Percentiles rank a stretch among this genome's conserved stretches.
Conservation (phyloP, 176 grass and related monocot genomes). For the Ananas comosus region DNA sequence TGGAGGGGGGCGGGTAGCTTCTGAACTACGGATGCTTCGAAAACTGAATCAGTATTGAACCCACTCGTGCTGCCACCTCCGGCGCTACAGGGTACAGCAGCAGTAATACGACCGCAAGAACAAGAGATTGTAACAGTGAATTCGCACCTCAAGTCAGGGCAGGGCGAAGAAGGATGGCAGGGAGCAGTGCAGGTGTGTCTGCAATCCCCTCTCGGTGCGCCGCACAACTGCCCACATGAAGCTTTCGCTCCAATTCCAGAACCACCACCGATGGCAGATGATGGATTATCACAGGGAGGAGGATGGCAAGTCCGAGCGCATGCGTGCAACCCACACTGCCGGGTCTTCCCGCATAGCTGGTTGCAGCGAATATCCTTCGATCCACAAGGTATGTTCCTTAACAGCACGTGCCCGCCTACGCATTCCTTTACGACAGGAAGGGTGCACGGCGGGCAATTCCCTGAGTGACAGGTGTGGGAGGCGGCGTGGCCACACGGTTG, state of each 20-base stretch:
- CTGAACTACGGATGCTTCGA: conserved; percentile 69
- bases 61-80: conserved; percentile 29
- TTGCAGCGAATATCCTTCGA: conserved; percentile 94
- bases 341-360: conserved; percentile 88
- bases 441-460: conserved; percentile 66
- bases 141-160: conserved; percentile 78
- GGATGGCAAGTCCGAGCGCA: conserved; percentile 67
- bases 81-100: conserved; percentile 63
- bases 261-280: conserved; percentile 20
- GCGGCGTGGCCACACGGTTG: conserved; percentile 68
- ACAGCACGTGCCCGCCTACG: conserved; percentile 69
- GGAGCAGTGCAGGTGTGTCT: conserved; percentile 78
- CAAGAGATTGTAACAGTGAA: conserved; percentile 53
- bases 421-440: conserved; percentile 69
- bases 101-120: conserved; percentile 64
- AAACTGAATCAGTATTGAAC: conserved; percentile 33
- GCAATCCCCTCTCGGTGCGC: conserved; percentile 76
- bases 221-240: conserved; percentile 87
- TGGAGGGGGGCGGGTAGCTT: conserved; percentile 67
- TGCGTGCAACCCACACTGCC: conserved; percentile 89
- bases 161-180: conserved; percentile 69
- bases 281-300: conserved; percentile 52
- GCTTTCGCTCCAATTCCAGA: conserved; percentile 46
- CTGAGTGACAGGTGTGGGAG: conserved; percentile 81
- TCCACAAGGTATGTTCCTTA: conserved; percentile 93